phyloP scores from a whole-genome alignment of 2,329 filamentous ascomycete species.

The Phialophora tarda region DNA sequence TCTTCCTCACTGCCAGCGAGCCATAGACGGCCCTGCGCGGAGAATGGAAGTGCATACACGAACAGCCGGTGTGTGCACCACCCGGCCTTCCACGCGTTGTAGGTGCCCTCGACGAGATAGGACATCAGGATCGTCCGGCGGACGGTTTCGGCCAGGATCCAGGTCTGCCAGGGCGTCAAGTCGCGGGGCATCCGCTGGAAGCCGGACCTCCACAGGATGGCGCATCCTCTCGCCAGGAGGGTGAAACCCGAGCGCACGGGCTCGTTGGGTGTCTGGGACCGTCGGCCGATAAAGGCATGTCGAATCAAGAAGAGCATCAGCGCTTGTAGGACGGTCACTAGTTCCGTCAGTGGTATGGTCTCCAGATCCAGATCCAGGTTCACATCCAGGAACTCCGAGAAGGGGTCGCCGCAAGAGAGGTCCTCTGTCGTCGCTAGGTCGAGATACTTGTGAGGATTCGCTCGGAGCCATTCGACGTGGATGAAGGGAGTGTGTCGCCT shows the following conservation, averaged over 20 bases:
- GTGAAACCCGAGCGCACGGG: not conserved
- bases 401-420: not conserved
- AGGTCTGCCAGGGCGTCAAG: constrained; percentile 13
- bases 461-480: not conserved
- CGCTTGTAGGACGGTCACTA: not conserved
- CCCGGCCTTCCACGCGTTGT: constrained; percentile 7
- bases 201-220: not conserved
- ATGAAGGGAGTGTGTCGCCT: not conserved
- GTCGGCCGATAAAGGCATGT: not conserved
- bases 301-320: not conserved
- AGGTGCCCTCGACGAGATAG: constrained; percentile 14
- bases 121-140: constrained; percentile 18
- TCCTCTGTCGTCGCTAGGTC: not conserved
- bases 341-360: not conserved
- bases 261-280: not conserved
- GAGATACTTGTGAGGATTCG: not conserved
- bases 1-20: constrained; percentile 4
- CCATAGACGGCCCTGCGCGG: constrained; percentile 8
- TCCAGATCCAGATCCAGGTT: not conserved
- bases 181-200: not conserved
- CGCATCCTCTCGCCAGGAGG: not conserved
- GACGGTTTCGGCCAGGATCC: constrained; percentile 17
- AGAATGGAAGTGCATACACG: constrained; percentile 22
- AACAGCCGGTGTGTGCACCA: constrained; percentile 16
- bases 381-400: not conserved